phyloP scores from a whole-genome alignment of 2,329 filamentous ascomycete genomes.

The Tolypocladium sp. region DNA sequence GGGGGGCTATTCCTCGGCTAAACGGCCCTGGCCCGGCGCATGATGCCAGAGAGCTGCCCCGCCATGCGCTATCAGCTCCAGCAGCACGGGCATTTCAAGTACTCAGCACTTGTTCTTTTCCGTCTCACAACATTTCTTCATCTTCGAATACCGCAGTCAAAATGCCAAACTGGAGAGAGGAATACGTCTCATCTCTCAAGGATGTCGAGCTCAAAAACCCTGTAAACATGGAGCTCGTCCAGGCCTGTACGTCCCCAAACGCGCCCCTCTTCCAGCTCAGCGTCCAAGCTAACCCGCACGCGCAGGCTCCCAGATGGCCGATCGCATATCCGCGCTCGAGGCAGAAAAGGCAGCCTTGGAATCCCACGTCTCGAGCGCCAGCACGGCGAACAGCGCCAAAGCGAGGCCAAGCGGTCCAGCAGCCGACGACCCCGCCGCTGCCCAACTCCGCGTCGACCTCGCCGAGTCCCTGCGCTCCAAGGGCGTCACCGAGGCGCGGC shows the following conservation, averaged over 20 bases:
- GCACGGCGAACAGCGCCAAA: conserved; percentile 5
- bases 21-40: conserved; percentile 2
- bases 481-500: conserved; percentile 53
- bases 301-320: conserved; percentile 55
- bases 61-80: background rate
- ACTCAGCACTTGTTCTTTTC: background rate
- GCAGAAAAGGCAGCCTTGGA: conserved; percentile 41
- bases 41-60: background rate
- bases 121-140: background rate
- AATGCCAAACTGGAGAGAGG: conserved; percentile 67
- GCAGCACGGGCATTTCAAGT: background rate
- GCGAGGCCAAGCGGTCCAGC: background rate
- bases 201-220: conserved; percentile 60
- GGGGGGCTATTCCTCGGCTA: conserved; percentile 22
- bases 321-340: conserved; percentile 56
- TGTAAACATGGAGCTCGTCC: conserved; percentile 57
- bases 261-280: background rate
- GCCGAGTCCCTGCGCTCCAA: conserved; percentile 69
- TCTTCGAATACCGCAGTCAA: conserved; percentile 4
- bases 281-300: conserved; percentile 10
- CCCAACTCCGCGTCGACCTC: conserved; percentile 59
- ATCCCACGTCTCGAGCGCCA: conserved; percentile 15
- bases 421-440: conserved; percentile 22
- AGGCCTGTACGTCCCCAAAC: conserved; percentile 57
- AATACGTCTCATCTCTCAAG: conserved; percentile 68